Base-by-base conservation (phyloP, 257 asterid species). In the Gardenia jasminoides region DNA sequence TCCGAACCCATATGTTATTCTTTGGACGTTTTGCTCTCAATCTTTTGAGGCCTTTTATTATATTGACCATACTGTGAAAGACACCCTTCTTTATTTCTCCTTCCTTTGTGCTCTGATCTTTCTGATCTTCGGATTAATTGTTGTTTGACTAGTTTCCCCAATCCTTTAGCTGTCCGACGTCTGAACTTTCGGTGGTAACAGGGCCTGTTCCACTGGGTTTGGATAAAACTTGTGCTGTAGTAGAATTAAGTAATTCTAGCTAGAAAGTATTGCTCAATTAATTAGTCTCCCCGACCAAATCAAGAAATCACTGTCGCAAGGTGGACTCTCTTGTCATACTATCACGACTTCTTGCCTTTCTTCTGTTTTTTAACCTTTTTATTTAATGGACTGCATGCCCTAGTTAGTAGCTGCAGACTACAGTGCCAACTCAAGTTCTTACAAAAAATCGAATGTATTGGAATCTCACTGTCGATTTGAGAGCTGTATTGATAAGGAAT, bases 271-370 rank as follows among this genome's bases (percentile, higher is more conserved):
- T 16, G 1, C n/a, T 67, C 41, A 69, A 41, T 39, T 39, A 69
- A 12, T 41, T 69, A 10, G 74, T 69, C 59, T 24, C 36, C 44
- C 75, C 75, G 75, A 70, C 75, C 75, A 70, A 48, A 69, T 69
- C 74, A 41, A 70, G 74, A 70, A 70, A 43, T 50, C 74, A 24
- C 13, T 8, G 11, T 59, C 66, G 0, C 7, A 4, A 70, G 59
- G 30, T 70, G 39, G 75, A 70, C 28, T 70, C 74, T 67, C 28
- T 44, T 24, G 59, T 68, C 46, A 46, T 41, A 22, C n/a, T 5
- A 36, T 36, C 41, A 67, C 7, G 50, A 19, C 72, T 68, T 44
- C 16, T 39, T 24, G n/a, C 20, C 11, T 67, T 31, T 67, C 71
- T 66, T 65, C 70, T 11, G 59, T 16, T 52, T 52, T 24, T 54